These are phyloP conservation scores for Nannochloropsis granulata DNA, from an alignment of 108 stramenopile genomes.

Conservation along the genomic window DNA sequence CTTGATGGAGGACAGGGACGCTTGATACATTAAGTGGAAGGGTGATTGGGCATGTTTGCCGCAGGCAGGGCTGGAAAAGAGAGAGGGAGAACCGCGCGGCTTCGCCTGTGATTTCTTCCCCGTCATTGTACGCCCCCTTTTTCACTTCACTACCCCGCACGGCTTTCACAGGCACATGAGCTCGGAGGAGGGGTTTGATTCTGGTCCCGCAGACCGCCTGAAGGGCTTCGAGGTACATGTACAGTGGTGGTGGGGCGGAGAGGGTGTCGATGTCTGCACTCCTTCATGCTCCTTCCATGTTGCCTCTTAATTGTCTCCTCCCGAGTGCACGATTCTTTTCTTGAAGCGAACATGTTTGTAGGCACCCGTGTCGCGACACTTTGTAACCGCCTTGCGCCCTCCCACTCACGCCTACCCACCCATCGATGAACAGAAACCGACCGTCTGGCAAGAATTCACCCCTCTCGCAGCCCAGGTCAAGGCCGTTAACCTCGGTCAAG, in stretches of 20 bases:
- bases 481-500: conserved; percentile 1
- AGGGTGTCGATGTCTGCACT: too few species aligned
- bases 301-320: neutral
- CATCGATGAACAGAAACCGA: neutral
- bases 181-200: neutral
- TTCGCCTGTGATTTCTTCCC: too few species aligned
- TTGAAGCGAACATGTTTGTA: neutral
- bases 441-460: conserved; percentile 6
- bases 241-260: too few species aligned
- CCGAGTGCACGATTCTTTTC: neutral
- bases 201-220: neutral
- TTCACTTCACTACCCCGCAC: too few species aligned
- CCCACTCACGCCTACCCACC: neutral
- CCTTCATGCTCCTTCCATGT: too few species aligned
- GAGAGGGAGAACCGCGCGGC: too few species aligned
- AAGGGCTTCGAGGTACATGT: neutral
- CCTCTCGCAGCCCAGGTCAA: neutral
- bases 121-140: too few species aligned
- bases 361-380: neutral
- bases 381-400: too few species aligned
- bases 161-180: neutral
- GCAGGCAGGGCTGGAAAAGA: too few species aligned
- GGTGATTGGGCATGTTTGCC: too few species aligned
- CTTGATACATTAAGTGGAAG: too few species aligned
- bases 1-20: too few species aligned